Evolutionary conservation across 441 rosid genomes (phyloP).

Genomic region (Populus hybrid): DNA sequence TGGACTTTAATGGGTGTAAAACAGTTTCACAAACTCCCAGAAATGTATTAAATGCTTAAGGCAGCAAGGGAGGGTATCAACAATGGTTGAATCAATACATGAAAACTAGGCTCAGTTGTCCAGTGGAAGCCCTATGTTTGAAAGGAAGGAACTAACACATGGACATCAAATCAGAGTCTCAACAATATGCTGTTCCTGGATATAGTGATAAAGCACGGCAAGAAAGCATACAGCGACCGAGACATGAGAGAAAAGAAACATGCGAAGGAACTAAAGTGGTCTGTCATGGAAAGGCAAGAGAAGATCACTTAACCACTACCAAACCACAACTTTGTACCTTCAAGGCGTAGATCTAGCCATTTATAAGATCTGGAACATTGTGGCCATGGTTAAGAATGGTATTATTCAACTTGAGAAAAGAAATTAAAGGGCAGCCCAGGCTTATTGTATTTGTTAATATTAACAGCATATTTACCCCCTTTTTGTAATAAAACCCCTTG

Average conservation of each 20-base stretch:
- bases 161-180: not conserved
- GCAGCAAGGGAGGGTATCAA: not conserved
- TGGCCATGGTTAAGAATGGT: not conserved
- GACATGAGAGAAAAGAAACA: not conserved
- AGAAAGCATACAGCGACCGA: not conserved
- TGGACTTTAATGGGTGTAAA: slow-evolving; percentile 5
- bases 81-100: not conserved
- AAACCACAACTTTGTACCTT: not conserved
- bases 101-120: not conserved
- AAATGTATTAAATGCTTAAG: not conserved
- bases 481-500: not conserved
- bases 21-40: slow-evolving; percentile 4
- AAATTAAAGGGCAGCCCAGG: not conserved
- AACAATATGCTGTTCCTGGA: not conserved
- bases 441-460: not conserved
- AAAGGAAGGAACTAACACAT: not conserved
- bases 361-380: not conserved
- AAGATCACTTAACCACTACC: not conserved
- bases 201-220: not conserved
- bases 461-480: not conserved
- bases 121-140: not conserved
- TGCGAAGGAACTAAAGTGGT: not conserved
- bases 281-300: not conserved
- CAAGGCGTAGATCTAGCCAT: not conserved
- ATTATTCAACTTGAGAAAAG: not conserved